Base-by-base conservation (phyloP, 139 green algal species). In the Spirogloea muscicola region DNA sequence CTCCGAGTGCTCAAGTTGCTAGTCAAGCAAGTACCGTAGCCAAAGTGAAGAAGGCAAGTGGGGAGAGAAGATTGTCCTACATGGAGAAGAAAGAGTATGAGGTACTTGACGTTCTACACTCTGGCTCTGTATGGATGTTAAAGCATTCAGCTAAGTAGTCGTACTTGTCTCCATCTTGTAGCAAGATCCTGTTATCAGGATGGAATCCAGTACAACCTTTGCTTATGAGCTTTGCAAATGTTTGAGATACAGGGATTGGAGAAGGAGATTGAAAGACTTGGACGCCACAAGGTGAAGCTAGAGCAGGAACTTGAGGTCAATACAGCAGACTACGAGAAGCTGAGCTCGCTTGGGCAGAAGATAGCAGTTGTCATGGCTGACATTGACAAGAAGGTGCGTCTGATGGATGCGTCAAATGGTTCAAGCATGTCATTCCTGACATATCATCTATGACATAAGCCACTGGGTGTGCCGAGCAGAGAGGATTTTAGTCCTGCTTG, bases 31-130 rank as follows among this genome's bases (percentile, higher is more conserved):
- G n/a, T n/a, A n/a, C n/a, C n/a, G n/a, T n/a, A n/a, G n/a, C n/a
- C n/a, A n/a, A n/a, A n/a, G n/a, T n/a, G n/a, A n/a, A n/a, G n/a
- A n/a, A n/a, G n/a, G n/a, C n/a, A n/a, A n/a, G n/a, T n/a, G n/a
- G n/a, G n/a, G n/a, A n/a, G n/a, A n/a, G n/a, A n/a, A n/a, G n/a
- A n/a, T n/a, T 90, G 10, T 79, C 71, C 1, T 80, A 86, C 27
- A 86, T 84, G 75, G 83, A 89, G 65, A 57, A 79, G 76, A 74
- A 86, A 61, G 82, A 63, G 77, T 72, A 70, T 5, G 46, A 71
- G 48, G 63, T 72, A 7, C 41, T n/a, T 33, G 2, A 13, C 70
- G 2, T 43, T 33, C 25, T 64, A 31, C 51, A 29, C 18, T 72
- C 6, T 29, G 9, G 37, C 38, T 69, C 3, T 16, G 4, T n/a